phyloP scores from a whole-genome alignment of 192 early-diverging fungal genomes.

The Podila epigama region DNA sequence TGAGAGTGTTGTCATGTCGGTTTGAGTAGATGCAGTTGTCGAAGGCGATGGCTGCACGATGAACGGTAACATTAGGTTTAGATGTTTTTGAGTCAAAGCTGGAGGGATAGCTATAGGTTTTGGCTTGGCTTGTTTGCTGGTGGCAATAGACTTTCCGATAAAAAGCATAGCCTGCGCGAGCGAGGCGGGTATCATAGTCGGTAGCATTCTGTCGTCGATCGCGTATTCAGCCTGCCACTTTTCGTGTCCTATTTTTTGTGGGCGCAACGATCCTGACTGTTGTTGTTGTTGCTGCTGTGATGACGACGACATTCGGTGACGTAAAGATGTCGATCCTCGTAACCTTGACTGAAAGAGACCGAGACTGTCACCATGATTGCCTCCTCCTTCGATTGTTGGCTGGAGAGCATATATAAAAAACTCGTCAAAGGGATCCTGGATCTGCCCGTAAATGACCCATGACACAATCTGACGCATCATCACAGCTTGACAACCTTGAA shows the following conservation, averaged over 20 bases:
- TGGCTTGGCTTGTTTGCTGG: slow-evolving; percentile 52
- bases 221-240: slow-evolving; percentile 59
- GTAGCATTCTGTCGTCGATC: slow-evolving; percentile 54
- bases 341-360: neutral
- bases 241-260: too few relatives aligned
- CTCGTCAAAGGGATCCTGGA: slow-evolving; percentile 65
- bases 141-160: slow-evolving; percentile 71
- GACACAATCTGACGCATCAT: slow-evolving; percentile 65
- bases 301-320: neutral
- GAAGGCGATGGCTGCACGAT: slow-evolving; percentile 13
- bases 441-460: slow-evolving; percentile 74
- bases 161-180: slow-evolving; percentile 72
- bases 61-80: slow-evolving; percentile 14
- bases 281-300: neutral
- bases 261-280: too few relatives aligned
- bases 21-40: slow-evolving; percentile 21
- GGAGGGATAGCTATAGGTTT: slow-evolving; percentile 31
- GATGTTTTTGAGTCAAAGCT: slow-evolving; percentile 28
- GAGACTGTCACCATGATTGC: neutral
- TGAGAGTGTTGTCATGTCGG: slow-evolving; percentile 43
- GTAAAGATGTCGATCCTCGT: neutral
- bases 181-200: slow-evolving; percentile 56
- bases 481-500: slow-evolving; percentile 56
- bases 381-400: neutral
- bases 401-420: slow-evolving; percentile 64